phyloP scores from a whole-genome alignment of 2,329 filamentous ascomycete genomes.

The Diaporthe velutina region DNA sequence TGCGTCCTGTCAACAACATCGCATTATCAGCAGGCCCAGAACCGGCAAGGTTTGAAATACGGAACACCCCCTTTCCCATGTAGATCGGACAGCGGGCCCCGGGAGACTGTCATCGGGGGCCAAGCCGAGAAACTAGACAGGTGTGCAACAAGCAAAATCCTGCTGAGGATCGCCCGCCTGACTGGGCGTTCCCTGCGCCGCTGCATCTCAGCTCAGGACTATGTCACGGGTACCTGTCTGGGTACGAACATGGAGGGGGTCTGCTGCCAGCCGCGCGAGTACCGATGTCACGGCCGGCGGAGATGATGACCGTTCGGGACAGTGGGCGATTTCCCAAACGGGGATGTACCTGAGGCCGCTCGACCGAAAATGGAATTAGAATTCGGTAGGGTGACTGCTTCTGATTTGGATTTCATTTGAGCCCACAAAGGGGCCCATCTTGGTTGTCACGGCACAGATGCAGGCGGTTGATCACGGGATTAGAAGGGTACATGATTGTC shows the following conservation, averaged over 20 bases:
- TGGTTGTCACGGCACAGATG: constrained; percentile 20
- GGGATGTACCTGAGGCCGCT: constrained; percentile 5
- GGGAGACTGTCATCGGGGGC: not conserved
- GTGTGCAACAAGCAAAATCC: constrained; percentile 1
- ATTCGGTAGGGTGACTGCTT: constrained; percentile 12
- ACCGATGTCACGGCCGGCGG: constrained; percentile 18
- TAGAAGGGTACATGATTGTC: constrained; percentile 20
- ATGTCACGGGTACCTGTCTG: not conserved
- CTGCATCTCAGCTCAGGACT: not conserved
- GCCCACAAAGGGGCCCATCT: constrained; percentile 17
- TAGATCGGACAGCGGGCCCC: not conserved
- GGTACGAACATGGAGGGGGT: not conserved
- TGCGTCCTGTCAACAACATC: not conserved
- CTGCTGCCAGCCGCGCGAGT: not conserved
- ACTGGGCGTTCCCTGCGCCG: constrained; percentile 4
- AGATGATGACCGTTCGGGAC: constrained; percentile 4
- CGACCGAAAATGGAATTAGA: constrained; percentile 27
- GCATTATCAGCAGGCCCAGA: not conserved
- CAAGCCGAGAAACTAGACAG: not conserved
- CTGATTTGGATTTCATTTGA: constrained; percentile 1
- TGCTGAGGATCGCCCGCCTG: constrained; percentile 20
- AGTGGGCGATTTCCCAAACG: constrained; percentile 14
- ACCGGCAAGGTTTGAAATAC: constrained; percentile 14
- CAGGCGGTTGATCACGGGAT: constrained; percentile 24
- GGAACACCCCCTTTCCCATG: not conserved